phyloP scores from a whole-genome alignment of 139 green algal species.

The Volvox reticuliferus region DNA sequence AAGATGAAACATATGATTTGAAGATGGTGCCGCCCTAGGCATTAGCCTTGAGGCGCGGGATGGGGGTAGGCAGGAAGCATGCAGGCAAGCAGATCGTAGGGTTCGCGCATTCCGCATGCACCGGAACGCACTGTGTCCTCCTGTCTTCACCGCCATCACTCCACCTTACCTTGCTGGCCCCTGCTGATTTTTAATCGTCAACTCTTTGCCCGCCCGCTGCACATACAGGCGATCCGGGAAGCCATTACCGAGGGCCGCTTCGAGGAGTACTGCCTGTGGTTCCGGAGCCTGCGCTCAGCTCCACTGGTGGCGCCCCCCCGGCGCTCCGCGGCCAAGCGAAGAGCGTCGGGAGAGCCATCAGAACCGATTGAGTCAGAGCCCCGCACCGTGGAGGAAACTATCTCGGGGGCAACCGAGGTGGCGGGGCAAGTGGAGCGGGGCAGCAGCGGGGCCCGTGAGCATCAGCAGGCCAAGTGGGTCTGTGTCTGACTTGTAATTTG shows the following conservation, averaged over 20 bases:
- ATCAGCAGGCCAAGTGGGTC: constrained; percentile 14
- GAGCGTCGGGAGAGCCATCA: not conserved
- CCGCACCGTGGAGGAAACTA: not conserved
- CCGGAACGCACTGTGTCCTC: not conserved
- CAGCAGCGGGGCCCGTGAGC: not conserved
- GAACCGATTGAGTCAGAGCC: not conserved
- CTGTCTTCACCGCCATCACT: not conserved
- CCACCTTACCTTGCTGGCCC: not conserved
- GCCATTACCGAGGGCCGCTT: constrained; percentile 62
- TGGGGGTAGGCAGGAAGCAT: no score
- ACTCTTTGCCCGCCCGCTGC: not conserved
- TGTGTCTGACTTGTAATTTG: not conserved
- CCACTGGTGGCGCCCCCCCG: not conserved
- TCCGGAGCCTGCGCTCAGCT: constrained; percentile 31
- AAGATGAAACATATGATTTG: no score
- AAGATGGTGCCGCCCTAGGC: no score
- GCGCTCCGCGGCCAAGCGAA: not conserved
- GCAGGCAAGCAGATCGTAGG: no score
- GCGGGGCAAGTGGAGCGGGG: not conserved
- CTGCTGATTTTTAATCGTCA: not conserved
- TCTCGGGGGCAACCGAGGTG: not conserved
- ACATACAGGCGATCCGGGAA: constrained; percentile 42
- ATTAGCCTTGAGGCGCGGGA: no score
- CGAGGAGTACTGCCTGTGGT: constrained; percentile 54
- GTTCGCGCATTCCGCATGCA: not conserved